Base-by-base conservation (phyloP, 2,329 filamentous ascomycete species). In the Aspergillus sp. region DNA sequence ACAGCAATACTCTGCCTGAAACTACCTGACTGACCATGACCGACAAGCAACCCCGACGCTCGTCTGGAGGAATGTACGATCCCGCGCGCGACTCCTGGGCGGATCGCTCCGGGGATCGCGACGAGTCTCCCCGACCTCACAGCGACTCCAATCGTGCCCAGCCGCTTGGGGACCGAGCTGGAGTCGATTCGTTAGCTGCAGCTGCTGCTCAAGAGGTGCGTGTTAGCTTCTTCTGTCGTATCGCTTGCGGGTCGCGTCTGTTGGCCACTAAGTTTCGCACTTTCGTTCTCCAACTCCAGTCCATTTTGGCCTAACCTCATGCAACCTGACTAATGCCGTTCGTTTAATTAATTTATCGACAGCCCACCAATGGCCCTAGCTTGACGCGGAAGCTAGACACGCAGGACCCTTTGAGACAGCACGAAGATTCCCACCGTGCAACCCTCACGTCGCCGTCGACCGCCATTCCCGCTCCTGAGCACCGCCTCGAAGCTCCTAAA, bases 41-140 rank as follows among this genome's bases (percentile, higher is more conserved):
- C 19, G 33, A 42, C 14, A 29, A 39, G 24, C 30, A 25, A 22
- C 10, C 19, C 15, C 27, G 27, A 11, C 26, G 13, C 19, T 26
- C 25, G 24, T 26, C 30, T 16, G 39, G 29, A 28, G 24, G 30
- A 15, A 49, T 44, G 44, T 49, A 47, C 26, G 44, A 47, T 44
- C 41, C 43, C 26, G 46, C 46, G 33, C 46, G 46, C 38, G 46
- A 49, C 39, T 35, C 27, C 24, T 48, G 46, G 46, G 46, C 42
- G 28, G 39, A 34, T 13, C 32, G 28, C 26, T 20, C 25, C 16
- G 28, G 24, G 24, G 25, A 38, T 13, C 27, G 27, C 26, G 30
- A 33, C 12, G 13, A 24, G 13, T 27, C 34, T 8, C 35, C 17
- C 13, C 30, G 19, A 14, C 35, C 15, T 24, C 34, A 24, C n/a